Evolutionary conservation across 2,329 filamentous ascomycete species (phyloP).

Genomic region (Eutypella sp.): DNA sequence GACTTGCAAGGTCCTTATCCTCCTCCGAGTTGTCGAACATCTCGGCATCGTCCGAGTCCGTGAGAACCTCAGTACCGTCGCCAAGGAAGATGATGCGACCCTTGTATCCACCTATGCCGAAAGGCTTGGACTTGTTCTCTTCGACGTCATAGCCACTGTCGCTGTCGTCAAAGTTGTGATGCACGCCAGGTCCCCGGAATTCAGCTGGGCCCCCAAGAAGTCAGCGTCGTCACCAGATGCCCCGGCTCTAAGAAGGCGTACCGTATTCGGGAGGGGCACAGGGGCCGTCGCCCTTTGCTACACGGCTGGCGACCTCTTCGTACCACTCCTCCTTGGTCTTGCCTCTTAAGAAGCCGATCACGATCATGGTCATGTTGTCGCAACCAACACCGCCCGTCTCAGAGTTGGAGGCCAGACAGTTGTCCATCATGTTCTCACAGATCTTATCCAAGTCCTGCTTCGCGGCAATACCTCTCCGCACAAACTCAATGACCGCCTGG

Average conservation of each 20-base stretch:
- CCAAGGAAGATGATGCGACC: conserved; percentile 92
- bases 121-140: conserved; percentile 57
- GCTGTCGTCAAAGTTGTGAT: conserved; percentile 78
- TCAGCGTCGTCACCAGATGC: conserved; percentile 25
- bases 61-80: conserved; percentile 88
- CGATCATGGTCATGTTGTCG: conserved; percentile 98
- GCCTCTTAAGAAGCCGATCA: conserved; percentile 84
- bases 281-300: conserved; percentile 93
- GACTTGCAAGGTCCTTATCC: conserved; percentile 79
- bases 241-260: conserved; percentile 54
- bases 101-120: conserved; percentile 65
- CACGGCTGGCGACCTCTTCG: conserved; percentile 86
- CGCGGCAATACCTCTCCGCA: conserved; percentile 89
- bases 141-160: conserved; percentile 74
- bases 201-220: conserved; percentile 55
- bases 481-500: conserved; percentile 94
- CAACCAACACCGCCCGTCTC: conserved; percentile 97
- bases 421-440: conserved; percentile 99
- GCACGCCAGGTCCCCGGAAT: conserved; percentile 77
- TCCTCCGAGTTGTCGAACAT: conserved; percentile 88
- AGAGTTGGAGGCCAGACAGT: conserved; percentile 94
- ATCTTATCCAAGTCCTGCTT: conserved; percentile 94
- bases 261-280: conserved; percentile 99
- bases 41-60: conserved; percentile 82
- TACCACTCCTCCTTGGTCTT: conserved; percentile 98